Conservation (phyloP, 2,329 filamentous ascomycete genomes). For the Pseudogymnoascus verrucosus region DNA sequence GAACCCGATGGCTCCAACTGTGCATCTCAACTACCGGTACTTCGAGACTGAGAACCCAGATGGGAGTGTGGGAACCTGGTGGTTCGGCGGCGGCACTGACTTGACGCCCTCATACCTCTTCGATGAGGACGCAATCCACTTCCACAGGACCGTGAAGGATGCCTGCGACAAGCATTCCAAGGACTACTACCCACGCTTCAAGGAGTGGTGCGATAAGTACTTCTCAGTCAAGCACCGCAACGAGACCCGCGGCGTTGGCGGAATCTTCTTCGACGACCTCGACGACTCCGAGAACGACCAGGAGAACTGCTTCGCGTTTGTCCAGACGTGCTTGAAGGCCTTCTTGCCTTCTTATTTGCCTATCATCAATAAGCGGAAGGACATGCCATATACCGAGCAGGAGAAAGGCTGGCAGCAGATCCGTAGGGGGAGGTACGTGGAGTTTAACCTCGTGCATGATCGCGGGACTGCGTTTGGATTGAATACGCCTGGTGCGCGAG, state of each 20-base stretch:
- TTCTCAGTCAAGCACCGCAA: constrained; percentile 88
- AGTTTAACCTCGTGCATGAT: constrained; percentile 97
- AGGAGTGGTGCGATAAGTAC: constrained; percentile 97
- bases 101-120: constrained; percentile 90
- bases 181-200: constrained; percentile 87
- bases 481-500: constrained; percentile 80
- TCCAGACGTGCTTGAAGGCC: constrained; percentile 73
- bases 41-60: constrained; percentile 90
- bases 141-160: constrained; percentile 88
- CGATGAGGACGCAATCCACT: constrained; percentile 94
- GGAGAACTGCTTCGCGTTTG: constrained; percentile 83
- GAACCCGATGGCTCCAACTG: constrained; percentile 95
- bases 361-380: constrained; percentile 79
- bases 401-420: constrained; percentile 98
- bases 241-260: constrained; percentile 81
- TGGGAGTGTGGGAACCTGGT: constrained; percentile 81
- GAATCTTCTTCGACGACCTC: constrained; percentile 98
- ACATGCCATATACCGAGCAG: constrained; percentile 77
- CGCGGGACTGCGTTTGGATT: constrained; percentile 89
- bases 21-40: constrained; percentile 97
- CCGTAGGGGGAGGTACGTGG: constrained; percentile 87
- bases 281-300: constrained; percentile 80
- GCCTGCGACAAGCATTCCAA: constrained; percentile 91
- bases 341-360: constrained; percentile 89
- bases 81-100: constrained; percentile 95